Conservation (phyloP, 164 flowering plant genomes). For the Taxillus chinensis region DNA sequence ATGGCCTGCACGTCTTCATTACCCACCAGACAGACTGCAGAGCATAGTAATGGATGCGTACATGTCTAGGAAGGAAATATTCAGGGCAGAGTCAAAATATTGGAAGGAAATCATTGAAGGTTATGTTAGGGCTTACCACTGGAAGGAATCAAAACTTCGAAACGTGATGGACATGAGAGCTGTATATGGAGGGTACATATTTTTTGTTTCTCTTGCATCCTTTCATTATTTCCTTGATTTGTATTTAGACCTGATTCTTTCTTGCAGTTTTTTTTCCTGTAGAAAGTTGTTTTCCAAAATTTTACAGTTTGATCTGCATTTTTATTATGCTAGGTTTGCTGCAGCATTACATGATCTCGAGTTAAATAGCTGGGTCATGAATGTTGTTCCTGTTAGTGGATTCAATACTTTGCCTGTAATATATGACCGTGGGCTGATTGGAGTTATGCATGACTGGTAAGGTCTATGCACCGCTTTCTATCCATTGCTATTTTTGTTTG, state of each 20-base stretch:
- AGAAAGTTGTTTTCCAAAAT: background rate
- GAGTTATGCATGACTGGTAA: conserved; percentile 50
- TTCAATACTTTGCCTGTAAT: conserved; percentile 54
- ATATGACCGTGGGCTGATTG: conserved; percentile 57
- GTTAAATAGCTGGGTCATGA: conserved; percentile 53
- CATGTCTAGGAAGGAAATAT: conserved; percentile 39
- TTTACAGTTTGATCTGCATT: conserved; percentile 7
- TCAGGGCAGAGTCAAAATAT: conserved; percentile 37
- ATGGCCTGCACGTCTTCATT: conserved; percentile 40
- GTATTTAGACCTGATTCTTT: background rate
- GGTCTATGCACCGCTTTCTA: background rate
- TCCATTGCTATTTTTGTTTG: background rate
- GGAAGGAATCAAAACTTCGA: conserved; percentile 25
- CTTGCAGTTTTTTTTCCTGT: too few relatives aligned
- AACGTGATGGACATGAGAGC: conserved; percentile 63
- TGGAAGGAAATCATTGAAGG: conserved; percentile 32
- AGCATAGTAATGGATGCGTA: conserved; percentile 39
- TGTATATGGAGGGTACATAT: conserved; percentile 34
- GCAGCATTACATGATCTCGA: conserved; percentile 35
- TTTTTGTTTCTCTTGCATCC: background rate
- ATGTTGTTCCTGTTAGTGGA: conserved; percentile 58
- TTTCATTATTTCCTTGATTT: background rate
- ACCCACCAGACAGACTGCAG: conserved; percentile 42
- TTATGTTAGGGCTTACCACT: conserved; percentile 24
- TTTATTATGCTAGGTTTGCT: conserved; percentile 37